Evolutionary conservation across 2,329 filamentous ascomycete species (phyloP).

Genomic region (Ophiostoma angusticollis): DNA sequence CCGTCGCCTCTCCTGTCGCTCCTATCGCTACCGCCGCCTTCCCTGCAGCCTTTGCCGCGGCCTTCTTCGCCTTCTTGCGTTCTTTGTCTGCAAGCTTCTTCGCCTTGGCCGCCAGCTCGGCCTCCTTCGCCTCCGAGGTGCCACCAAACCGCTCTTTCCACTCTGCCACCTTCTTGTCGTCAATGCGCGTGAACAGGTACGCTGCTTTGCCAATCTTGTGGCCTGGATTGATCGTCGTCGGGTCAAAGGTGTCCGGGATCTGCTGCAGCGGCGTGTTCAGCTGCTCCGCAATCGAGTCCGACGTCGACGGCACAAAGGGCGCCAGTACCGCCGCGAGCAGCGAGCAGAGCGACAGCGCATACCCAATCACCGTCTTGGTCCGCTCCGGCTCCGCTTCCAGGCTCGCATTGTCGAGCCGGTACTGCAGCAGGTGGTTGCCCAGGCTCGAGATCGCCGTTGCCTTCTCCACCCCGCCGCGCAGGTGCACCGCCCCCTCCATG

Average conservation of each 20-base stretch:
- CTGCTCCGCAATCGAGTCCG: slow-evolving; percentile 63
- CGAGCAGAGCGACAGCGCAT: slow-evolving; percentile 74
- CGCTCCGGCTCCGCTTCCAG: slow-evolving; percentile 41
- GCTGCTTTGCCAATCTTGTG: slow-evolving; percentile 58
- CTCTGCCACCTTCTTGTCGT: slow-evolving; percentile 56
- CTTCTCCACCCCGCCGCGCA: slow-evolving; percentile 52
- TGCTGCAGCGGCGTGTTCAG: slow-evolving; percentile 40
- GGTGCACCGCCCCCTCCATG: slow-evolving; percentile 58
- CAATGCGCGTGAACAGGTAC: slow-evolving; percentile 54
- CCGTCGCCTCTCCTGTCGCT: background rate
- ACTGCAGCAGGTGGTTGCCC: slow-evolving; percentile 37
- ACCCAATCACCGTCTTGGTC: slow-evolving; percentile 50
- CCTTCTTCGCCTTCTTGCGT: slow-evolving; percentile 19
- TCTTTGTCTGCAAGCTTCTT: slow-evolving; percentile 22
- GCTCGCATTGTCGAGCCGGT: slow-evolving; percentile 28
- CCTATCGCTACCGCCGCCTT: slow-evolving; percentile 1
- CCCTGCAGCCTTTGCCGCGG: slow-evolving; percentile 17
- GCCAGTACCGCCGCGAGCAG: slow-evolving; percentile 66
- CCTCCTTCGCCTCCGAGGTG: slow-evolving; percentile 17
- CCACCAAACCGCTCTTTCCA: slow-evolving; percentile 54
- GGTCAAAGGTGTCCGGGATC: slow-evolving; percentile 55
- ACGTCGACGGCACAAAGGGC: slow-evolving; percentile 76
- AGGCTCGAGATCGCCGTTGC: slow-evolving; percentile 53
- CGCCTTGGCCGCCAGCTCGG: slow-evolving; percentile 20
- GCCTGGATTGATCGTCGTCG: slow-evolving; percentile 50